Conservation (phyloP, 352 stramenopile species). For the Hyaloperonospora brassicae region DNA sequence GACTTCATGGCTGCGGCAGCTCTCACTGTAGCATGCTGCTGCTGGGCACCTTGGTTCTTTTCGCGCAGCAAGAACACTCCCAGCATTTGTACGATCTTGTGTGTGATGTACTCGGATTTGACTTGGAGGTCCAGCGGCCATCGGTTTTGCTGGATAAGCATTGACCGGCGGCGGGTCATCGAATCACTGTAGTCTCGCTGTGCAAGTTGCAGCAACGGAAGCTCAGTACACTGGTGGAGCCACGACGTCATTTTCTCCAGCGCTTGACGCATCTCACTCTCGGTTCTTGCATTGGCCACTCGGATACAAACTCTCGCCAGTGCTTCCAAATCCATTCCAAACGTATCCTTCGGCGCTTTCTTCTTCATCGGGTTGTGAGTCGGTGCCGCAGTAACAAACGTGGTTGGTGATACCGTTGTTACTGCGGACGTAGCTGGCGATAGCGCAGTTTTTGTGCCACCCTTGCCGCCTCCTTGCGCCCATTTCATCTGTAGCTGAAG, state of each 20-base stretch:
- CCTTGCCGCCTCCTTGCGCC: slow-evolving; percentile 11
- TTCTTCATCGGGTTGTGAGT: slow-evolving; percentile 25
- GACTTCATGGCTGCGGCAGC: slow-evolving; percentile 1
- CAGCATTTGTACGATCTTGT: slow-evolving; percentile 51
- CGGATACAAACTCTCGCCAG: slow-evolving; percentile 49
- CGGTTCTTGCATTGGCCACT: slow-evolving; percentile 35
- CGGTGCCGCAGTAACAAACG: slow-evolving; percentile 4
- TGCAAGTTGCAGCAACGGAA: slow-evolving; percentile 42
- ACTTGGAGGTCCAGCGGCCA: slow-evolving; percentile 52
- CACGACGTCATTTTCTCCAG: slow-evolving; percentile 53
- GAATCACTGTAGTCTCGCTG: slow-evolving; percentile 47
- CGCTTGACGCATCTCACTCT: slow-evolving; percentile 42
- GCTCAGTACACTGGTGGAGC: slow-evolving; percentile 46
- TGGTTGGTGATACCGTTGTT: neutral
- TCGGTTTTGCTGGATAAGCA: slow-evolving; percentile 30
- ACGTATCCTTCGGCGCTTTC: slow-evolving; percentile 29
- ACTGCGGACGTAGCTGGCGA: neutral
- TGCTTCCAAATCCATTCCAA: slow-evolving; percentile 54
- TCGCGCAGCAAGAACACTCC: slow-evolving; percentile 21
- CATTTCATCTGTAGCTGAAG: slow-evolving; percentile 21
- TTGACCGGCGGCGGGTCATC: slow-evolving; percentile 25
- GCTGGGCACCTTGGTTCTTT: slow-evolving; percentile 15
- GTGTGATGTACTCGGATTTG: slow-evolving; percentile 46
- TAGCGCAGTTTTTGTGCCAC: slow-evolving; percentile 4
- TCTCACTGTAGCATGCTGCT: slow-evolving; percentile 13